Base-by-base conservation (phyloP, 2,329 filamentous ascomycete genomes). In the Aureobasidium musti region DNA sequence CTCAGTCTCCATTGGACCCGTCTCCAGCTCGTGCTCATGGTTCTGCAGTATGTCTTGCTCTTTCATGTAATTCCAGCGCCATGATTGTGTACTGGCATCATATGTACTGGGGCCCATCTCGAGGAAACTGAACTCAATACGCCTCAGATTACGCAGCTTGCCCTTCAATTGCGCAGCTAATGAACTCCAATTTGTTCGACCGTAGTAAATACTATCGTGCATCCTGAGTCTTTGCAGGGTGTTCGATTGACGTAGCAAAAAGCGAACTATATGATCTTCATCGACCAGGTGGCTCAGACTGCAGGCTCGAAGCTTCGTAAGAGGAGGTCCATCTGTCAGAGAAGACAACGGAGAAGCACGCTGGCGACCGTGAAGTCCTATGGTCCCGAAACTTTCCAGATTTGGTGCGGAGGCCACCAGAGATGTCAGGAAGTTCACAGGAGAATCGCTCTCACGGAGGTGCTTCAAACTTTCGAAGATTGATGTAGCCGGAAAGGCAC, bases 391-490 rank as follows among this genome's bases (percentile, higher is more conserved):
- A n/a, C 53, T 57, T 28, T 57, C 5, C 3, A 57, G 53, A 23
- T 19, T 11, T 26, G n/a, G 14, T 19, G 53, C 53, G 8, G 35
- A 57, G 13, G 13, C 23, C 5, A n/a, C 7, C 10, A 57, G 11
- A 6, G 7, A 30, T 8, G 2, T 39, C 13, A 57, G 8, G 23
- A 43, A 43, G 21, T 11, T 39, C 6, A 17, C 8, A 30, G 23
- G 13, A n/a, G 3, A 26, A 7, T 2, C 1, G 1, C 7, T 11
- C 1, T 28, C 2, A 2, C 53, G 53, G 3, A 57, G 53, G 4
- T 57, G 53, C 53, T 57, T 57, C 21, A 57, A 5, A 7, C 11
- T 57, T 13, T 6, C 5, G 37, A 57, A 57, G 13, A 57, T 30
- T 10, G n/a, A 2, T 13, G 35, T 28, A 1, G 19, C 3, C 7